These are phyloP conservation scores for Pyrenochaeta sp. DNA, from an alignment of 2,329 filamentous ascomycete species.

Conservation along the genomic window DNA sequence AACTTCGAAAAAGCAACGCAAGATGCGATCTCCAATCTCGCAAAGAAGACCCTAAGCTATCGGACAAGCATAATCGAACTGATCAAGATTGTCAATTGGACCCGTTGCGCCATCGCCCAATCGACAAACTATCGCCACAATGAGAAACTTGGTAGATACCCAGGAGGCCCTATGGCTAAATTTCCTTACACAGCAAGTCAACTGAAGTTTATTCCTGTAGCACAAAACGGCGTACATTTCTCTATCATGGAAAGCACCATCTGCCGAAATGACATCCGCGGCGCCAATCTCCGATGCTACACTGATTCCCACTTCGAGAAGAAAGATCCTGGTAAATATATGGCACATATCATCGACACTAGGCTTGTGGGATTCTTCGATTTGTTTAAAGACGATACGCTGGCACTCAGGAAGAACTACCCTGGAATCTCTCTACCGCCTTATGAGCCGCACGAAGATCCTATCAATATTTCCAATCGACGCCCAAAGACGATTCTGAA, in stretches of 20 bases:
- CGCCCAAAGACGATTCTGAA: background rate
- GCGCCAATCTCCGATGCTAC: background rate
- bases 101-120: background rate
- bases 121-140: slow-evolving; percentile 1
- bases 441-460: background rate
- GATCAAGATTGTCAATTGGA: background rate
- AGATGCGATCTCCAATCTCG: background rate
- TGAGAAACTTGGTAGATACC: background rate
- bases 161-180: background rate
- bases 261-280: background rate
- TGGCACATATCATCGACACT: background rate
- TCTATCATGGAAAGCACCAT: background rate
- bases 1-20: background rate
- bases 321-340: background rate
- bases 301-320: background rate
- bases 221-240: background rate
- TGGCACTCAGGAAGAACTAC: background rate
- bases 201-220: background rate
- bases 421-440: background rate
- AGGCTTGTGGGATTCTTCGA: background rate
- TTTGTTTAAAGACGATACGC: background rate
- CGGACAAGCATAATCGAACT: background rate
- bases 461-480: background rate
- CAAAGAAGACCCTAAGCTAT: background rate
- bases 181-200: background rate